Evolutionary conservation across 148 eudicot species (phyloP), one percentile per base, ranked within the genome.

Genomic region (Cornus suecica): DNA sequence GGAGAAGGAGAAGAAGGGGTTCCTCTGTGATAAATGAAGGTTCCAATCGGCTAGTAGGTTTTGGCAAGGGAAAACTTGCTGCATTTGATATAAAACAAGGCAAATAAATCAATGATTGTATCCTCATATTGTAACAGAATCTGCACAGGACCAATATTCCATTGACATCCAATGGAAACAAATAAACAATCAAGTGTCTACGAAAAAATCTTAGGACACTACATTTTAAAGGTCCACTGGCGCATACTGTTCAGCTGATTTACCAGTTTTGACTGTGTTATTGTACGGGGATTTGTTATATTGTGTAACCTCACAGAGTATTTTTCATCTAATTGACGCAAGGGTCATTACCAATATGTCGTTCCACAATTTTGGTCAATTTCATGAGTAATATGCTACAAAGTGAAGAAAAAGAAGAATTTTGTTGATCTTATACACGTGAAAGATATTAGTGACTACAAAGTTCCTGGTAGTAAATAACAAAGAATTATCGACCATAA

Each of bases 391-490:
- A 13, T 13, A 13, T 13, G 7, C 20, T 16, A 48, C 54, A 48
- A 48, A 13, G 54, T 16, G 54, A 18, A 48, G 54, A 13, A 48
- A 45, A 45, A 45, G 15, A 48, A 3, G 18, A 48, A 13, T 48
- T 48, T 16, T 48, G 20, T 48, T 48, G 0, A 27, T 23, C 45
- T 22, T 72, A 18, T 65, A 56, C 22, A 22, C 41, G 42, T 30
- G 74, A 71, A 58, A 54, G 41, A 56, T 29, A 72, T 58, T 18
- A 37, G 24, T 68, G 27, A 37, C 14, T 68, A 42, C 16, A 23
- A 37, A 66, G 51, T 4, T 34, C 70, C 70, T 68, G 22, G 15
- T n/a, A n/a, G n/a, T n/a, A n/a, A n/a, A n/a, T n/a, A n/a, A 68
- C 48, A 68, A 68, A n/a, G 8, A 34, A 37, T 68, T 22, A 37